phyloP scores from a whole-genome alignment of 2,329 filamentous ascomycete species.

The Stagonosporopsis chrysanthemi region DNA sequence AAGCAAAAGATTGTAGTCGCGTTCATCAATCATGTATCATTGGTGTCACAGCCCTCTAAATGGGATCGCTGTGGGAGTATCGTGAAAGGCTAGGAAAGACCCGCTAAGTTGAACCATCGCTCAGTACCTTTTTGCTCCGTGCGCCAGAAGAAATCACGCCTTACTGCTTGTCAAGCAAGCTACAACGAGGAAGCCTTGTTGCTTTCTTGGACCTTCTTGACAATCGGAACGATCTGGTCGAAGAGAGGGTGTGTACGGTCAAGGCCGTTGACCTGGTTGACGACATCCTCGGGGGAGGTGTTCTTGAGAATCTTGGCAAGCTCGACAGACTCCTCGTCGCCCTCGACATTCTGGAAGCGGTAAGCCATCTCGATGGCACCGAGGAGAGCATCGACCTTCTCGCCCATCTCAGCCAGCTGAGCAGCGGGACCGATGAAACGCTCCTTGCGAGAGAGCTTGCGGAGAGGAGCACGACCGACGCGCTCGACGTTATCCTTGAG shows the following conservation, averaged over 20 bases:
- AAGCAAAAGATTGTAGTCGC: background rate
- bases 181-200: conserved; percentile 21
- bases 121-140: conserved; percentile 22
- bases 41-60: conserved; percentile 18
- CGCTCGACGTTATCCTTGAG: conserved; percentile 93
- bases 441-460: conserved; percentile 94
- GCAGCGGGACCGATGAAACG: conserved; percentile 93
- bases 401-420: conserved; percentile 82
- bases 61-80: conserved; percentile 18
- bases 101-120: conserved; percentile 20
- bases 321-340: conserved; percentile 87
- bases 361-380: conserved; percentile 90
- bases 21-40: conserved; percentile 17
- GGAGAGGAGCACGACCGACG: conserved; percentile 90
- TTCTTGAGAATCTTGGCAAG: conserved; percentile 85
- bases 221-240: conserved; percentile 75
- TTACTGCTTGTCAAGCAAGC: conserved; percentile 8
- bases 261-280: conserved; percentile 82
- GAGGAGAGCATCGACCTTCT: conserved; percentile 76
- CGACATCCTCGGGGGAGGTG: conserved; percentile 75
- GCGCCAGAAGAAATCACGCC: conserved; percentile 18
- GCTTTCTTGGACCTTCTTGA: conserved; percentile 76
- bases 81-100: conserved; percentile 18
- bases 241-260: conserved; percentile 79
- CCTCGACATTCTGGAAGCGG: conserved; percentile 93